Evolutionary conservation across 768 basidiomycete species (phyloP).

Genomic region (Termitomyces titanicus): DNA sequence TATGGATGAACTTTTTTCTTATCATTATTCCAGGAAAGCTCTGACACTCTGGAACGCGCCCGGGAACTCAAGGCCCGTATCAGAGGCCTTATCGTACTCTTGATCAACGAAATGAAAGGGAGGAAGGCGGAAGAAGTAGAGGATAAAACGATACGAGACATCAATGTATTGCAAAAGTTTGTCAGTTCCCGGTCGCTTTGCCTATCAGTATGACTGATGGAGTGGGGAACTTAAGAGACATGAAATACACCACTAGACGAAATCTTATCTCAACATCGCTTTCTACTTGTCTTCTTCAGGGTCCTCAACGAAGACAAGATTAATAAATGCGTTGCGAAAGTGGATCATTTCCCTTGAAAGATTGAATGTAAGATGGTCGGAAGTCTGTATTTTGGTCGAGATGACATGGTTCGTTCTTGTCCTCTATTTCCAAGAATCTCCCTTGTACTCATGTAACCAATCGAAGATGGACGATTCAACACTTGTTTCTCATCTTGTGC

Average conservation of each 20-base stretch:
- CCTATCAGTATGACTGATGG: not conserved
- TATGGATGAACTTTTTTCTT: not conserved
- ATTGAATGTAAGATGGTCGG: conserved; percentile 8
- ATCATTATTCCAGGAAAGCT: not conserved
- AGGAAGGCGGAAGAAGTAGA: conserved; percentile 3
- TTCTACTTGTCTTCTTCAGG: conserved; percentile 1
- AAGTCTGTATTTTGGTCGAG: no score
- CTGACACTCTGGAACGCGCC: conserved; percentile 3
- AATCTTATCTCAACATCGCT: not conserved
- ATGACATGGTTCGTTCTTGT: no score
- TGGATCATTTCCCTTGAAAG: conserved; percentile 2
- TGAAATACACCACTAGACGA: conserved; percentile 3
- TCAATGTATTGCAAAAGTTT: conserved; percentile 1
- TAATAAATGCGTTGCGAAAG: not conserved
- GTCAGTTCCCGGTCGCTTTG: not conserved
- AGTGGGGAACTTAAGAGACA: not conserved
- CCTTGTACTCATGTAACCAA: no score
- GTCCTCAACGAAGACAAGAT: conserved; percentile 8
- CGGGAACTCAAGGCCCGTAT: conserved; percentile 9
- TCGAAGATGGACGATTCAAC: no score
- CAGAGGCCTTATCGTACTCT: not conserved
- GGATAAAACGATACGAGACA: not conserved
- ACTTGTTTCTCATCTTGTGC: no score
- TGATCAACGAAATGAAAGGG: conserved; percentile 9
- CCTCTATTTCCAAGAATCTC: no score